Conservation (phyloP, 1,284 basidiomycete genomes). For the Thecaphora thlaspeos region DNA sequence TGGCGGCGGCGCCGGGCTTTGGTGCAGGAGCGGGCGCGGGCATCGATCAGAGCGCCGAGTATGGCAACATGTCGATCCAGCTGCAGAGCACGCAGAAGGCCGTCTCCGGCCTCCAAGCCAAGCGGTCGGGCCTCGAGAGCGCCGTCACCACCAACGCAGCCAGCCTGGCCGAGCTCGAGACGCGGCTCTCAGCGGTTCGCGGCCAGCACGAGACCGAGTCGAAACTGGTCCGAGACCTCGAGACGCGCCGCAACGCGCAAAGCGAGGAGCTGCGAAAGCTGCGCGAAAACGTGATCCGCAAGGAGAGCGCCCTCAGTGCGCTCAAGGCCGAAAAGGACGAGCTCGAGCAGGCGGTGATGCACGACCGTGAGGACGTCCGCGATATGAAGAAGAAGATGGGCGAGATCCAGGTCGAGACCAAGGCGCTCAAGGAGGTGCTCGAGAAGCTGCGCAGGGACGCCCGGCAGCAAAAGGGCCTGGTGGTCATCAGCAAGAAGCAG, state of each 20-base stretch:
- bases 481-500: slow-evolving; percentile 94
- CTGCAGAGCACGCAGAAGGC: slow-evolving; percentile 44
- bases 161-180: slow-evolving; percentile 47
- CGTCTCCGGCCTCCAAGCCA: slow-evolving; percentile 37
- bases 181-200: slow-evolving; percentile 58
- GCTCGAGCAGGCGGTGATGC: slow-evolving; percentile 79
- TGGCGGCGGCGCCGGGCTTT: not conserved
- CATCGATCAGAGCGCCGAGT: slow-evolving; percentile 32
- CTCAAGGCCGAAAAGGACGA: slow-evolving; percentile 87
- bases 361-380: slow-evolving; percentile 92
- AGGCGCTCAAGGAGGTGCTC: slow-evolving; percentile 70
- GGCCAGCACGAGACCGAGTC: slow-evolving; percentile 83
- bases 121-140: slow-evolving; percentile 32
- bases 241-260: slow-evolving; percentile 73
- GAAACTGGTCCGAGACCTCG: slow-evolving; percentile 71
- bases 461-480: slow-evolving; percentile 89
- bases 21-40: slow-evolving; percentile 1
- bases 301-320: slow-evolving; percentile 88
- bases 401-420: slow-evolving; percentile 75
- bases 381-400: slow-evolving; percentile 80
- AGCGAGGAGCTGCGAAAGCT: slow-evolving; percentile 72
- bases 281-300: slow-evolving; percentile 77
- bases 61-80: slow-evolving; percentile 41
- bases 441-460: slow-evolving; percentile 91
- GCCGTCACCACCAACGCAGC: slow-evolving; percentile 32